phyloP scores from a whole-genome alignment of 768 basidiomycete species.

The Rhodotorula kratochvilovae region DNA sequence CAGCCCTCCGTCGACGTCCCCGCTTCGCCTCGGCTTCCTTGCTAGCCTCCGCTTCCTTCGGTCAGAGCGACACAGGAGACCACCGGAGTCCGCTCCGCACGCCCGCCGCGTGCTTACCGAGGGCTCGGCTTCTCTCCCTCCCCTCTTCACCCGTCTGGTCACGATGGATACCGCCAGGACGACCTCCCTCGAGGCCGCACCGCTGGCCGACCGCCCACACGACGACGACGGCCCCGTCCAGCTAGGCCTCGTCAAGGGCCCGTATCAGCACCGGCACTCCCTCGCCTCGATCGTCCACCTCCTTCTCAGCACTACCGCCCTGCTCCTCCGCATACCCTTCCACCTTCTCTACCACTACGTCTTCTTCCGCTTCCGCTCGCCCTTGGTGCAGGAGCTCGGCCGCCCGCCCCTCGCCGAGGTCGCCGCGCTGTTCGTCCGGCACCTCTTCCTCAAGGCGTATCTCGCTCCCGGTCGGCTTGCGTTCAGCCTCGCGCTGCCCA shows the following conservation, averaged over 20 bases:
- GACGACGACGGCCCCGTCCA: background rate
- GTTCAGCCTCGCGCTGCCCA: background rate
- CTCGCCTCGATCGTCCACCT: background rate
- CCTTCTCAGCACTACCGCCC: background rate
- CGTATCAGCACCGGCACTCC: background rate
- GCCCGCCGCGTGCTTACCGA: too few species aligned
- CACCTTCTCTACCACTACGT: slow-evolving; percentile 22
- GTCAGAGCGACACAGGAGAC: too few species aligned
- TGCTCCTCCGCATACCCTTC: slow-evolving; percentile 7
- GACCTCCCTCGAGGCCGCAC: too few species aligned
- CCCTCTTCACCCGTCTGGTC: too few species aligned
- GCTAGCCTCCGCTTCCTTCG: too few species aligned
- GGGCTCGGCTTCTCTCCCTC: too few species aligned
- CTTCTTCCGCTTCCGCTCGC: slow-evolving; percentile 15
- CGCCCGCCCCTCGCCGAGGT: background rate
- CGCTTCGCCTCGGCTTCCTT: too few species aligned
- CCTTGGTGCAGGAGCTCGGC: slow-evolving; percentile 3
- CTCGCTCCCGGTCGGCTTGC: background rate
- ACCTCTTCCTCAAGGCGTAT: background rate
- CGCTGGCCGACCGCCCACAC: background rate
- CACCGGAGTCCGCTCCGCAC: too few species aligned
- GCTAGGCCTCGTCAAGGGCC: background rate
- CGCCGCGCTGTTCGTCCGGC: background rate
- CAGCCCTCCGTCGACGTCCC: too few species aligned
- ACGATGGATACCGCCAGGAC: too few species aligned